Percentiles rank a stretch among this genome's conserved stretches.
phyloP scores from a whole-genome alignment of 1,284 basidiomycete genomes.

The Microbotryomycetes sp. region DNA sequence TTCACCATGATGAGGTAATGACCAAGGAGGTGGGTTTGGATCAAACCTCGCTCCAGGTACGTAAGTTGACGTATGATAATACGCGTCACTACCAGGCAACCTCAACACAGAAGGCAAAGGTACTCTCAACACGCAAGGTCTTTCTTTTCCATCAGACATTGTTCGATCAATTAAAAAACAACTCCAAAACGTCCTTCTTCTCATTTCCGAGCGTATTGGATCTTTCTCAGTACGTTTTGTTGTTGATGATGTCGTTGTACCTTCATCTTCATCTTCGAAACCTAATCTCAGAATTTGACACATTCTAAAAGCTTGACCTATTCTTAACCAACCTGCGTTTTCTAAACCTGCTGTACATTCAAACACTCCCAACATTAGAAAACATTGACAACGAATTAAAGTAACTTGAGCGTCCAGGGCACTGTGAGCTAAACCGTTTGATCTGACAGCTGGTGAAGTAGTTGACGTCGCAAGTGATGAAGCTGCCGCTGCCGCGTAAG shows the following conservation, averaged over 20 bases:
- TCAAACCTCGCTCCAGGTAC: slow-evolving; percentile 28
- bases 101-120: slow-evolving; percentile 20
- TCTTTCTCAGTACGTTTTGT: neutral
- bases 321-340: slow-evolving; percentile 32
- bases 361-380: slow-evolving; percentile 32
- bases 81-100: slow-evolving; percentile 29
- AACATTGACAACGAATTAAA: slow-evolving; percentile 31
- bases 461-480: slow-evolving; percentile 18
- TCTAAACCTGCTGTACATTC: slow-evolving; percentile 31
- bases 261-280: slow-evolving; percentile 30
- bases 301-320: slow-evolving; percentile 33
- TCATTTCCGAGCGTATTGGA: slow-evolving; percentile 20
- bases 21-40: slow-evolving; percentile 22
- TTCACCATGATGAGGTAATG: slow-evolving; percentile 12
- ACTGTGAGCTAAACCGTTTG: neutral
- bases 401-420: slow-evolving; percentile 24
- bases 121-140: slow-evolving; percentile 27
- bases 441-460: neutral
- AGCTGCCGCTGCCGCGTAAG: slow-evolving; percentile 25
- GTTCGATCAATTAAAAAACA: slow-evolving; percentile 33
- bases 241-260: neutral
- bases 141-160: slow-evolving; percentile 33
- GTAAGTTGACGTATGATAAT: slow-evolving; percentile 18
- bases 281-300: slow-evolving; percentile 31
- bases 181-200: slow-evolving; percentile 32